phyloP scores from a whole-genome alignment of 2,329 filamentous ascomycete genomes.

The Cadophora sp. region DNA sequence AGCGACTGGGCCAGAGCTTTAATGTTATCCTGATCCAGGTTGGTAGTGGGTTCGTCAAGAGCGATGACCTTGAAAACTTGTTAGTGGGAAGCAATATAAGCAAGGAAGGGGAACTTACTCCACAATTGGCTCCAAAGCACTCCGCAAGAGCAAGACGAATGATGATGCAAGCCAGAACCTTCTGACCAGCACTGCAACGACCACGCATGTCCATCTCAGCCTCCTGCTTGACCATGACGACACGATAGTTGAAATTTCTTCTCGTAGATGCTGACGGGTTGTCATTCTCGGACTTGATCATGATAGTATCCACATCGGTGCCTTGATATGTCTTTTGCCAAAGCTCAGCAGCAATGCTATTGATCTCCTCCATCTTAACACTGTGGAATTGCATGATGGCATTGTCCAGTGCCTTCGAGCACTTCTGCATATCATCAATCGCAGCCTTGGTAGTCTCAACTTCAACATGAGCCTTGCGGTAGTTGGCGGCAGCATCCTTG shows the following conservation, averaged over 20 bases:
- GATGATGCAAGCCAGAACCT: constrained; percentile 95
- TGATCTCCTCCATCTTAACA: constrained; percentile 98
- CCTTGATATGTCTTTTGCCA: constrained; percentile 97
- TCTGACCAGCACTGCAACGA: constrained; percentile 94
- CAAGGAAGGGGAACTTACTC: constrained; percentile 49
- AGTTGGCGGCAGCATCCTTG: constrained; percentile 79
- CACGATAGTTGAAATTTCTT: constrained; percentile 93
- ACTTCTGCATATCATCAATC: constrained; percentile 86
- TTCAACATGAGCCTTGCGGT: constrained; percentile 86
- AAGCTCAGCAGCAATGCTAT: constrained; percentile 91
- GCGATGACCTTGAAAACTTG: constrained; percentile 70
- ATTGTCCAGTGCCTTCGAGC: constrained; percentile 84
- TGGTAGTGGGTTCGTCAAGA: constrained; percentile 96
- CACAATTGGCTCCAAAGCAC: constrained; percentile 95
- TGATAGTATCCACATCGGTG: constrained; percentile 95
- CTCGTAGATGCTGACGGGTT: constrained; percentile 62
- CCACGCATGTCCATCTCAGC: constrained; percentile 99
- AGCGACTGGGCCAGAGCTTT: constrained; percentile 83
- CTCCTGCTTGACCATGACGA: constrained; percentile 97
- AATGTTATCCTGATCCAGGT: constrained; percentile 95
- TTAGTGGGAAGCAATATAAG: constrained; percentile 17
- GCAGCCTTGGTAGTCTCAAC: constrained; percentile 92
- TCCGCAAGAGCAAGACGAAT: constrained; percentile 95
- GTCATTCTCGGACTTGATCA: constrained; percentile 92
- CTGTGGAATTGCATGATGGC: constrained; percentile 97